Evolutionary conservation across 192 early-diverging fungal genomes (phyloP), one percentile per base, ranked within the genome.

Genomic region (Glomus cerebriforme): DNA sequence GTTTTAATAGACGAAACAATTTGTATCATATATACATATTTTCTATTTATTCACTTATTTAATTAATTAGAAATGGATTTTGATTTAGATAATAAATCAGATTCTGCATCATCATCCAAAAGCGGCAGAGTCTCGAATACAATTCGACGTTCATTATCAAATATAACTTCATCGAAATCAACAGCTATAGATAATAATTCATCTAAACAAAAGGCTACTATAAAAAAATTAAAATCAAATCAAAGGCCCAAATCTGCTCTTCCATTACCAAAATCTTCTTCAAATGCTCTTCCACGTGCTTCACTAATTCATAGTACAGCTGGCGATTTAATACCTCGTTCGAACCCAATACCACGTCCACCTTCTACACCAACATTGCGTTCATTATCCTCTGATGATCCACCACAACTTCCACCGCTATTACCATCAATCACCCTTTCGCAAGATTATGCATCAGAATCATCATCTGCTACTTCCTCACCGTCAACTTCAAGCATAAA

Each of bases 401-500:
- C 49, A 22, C 19, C 49, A n/a, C 49, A 54, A 54, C 15, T 54
- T 19, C 49, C 49, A 54, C 49, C 49, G 17, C 17, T 54, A 22
- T 54, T 54, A 54, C 49, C 49, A n/a, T 54, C 49, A 54, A 22
- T 54, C 6, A 54, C 49, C 19, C 19, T 54, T 22, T 54, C 49
- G 2, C 49, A 54, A 19, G 19, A 54, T 17, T 54, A 54, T 54
- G 1, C 49, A 22, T 54, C 49, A 22, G 49, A 19, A 54, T 54
- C 49, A 19, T 73, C 71, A 32, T 54, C 72, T 59, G 9, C 32
- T 37, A 35, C 31, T 24, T 73, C 72, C 19, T 73, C 72, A 8
- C 54, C 71, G 1, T 35, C 29, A 5, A 29, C 49, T 8, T 73
- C 72, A 59, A 59, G 47, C 37, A 59, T 54, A 31, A 29, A 26